These are phyloP conservation scores for Laetiporus sulphureus DNA, from an alignment of 1,284 basidiomycete species.

Conservation along the genomic window DNA sequence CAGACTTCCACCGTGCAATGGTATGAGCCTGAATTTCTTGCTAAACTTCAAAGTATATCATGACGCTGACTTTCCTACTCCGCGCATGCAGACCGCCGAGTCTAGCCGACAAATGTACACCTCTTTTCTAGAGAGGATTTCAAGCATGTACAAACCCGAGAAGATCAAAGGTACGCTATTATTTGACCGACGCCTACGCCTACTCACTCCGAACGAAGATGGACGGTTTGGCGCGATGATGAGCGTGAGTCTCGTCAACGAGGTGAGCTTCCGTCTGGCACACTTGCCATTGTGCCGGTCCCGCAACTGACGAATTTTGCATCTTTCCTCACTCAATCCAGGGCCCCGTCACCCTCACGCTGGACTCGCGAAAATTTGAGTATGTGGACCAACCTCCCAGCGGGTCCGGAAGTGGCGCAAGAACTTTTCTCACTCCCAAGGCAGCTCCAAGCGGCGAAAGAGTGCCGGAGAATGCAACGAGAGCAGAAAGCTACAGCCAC, in stretches of 20 bases:
- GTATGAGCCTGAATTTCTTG: no score
- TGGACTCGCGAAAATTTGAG: conserved; percentile 71
- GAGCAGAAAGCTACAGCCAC: no score
- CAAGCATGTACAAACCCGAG: conserved; percentile 56
- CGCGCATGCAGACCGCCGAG: conserved; percentile 46
- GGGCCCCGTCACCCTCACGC: conserved; percentile 80
- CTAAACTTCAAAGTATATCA: no score
- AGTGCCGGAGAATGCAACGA: no score
- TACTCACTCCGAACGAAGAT: conserved; percentile 39
- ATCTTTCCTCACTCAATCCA: conserved; percentile 31
- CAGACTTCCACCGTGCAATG: conserved; percentile 90
- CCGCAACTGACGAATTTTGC: background rate
- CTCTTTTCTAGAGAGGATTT: conserved; percentile 64
- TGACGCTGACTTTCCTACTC: no score
- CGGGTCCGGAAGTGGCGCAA: background rate
- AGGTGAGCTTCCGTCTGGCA: no score
- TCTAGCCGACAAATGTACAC: conserved; percentile 67
- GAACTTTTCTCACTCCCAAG: no score
- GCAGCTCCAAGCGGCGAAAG: no score
- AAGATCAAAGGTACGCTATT: conserved; percentile 66
- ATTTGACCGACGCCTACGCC: background rate
- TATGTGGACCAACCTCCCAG: conserved; percentile 30
- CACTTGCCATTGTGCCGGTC: conserved; percentile 2
- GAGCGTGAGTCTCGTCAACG: conserved; percentile 80
- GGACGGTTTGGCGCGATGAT: conserved; percentile 94